Base-by-base conservation (phyloP, 805 yeast species). In the Debaryomyces prosopidis region DNA sequence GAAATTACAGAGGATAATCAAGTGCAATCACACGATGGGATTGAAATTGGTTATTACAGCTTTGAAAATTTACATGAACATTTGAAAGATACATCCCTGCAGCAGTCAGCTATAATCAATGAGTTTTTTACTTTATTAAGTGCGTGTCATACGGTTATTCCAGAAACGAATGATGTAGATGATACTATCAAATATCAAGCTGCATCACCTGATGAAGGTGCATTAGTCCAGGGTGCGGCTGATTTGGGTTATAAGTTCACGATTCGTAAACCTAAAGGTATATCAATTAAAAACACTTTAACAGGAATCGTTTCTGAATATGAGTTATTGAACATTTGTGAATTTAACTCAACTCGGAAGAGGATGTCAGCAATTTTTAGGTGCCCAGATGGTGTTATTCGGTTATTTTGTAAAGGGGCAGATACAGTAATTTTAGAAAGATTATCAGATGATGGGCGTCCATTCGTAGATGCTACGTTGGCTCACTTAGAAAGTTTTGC, bases 161-260 rank as follows among this genome's bases (percentile, higher is more conserved):
- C 99, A 0, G 99, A 94, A 63, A 71, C 79, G 15, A 77, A 76
- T 48, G 82, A 75, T 1, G 72, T 71, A 45, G 60, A 64, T 2
- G 88, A 87, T 0, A 54, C 75, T 2, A 84, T 94, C 51, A 91
- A 89, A 63, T 94, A 95, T 63, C 99, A 94, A 68, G 99, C 99
- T 1, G 97, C 99, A 0, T 91, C 98, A 0, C 99, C 99, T 0
- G 99, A 94, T 70, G 99, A 95, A 72, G 99, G 99, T 42, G 99
- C 99, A 0, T 75, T 94, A 49, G 99, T 94, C 2, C 90, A 91
- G 57, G 99, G 99, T 47, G 98, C 96, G 14, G 94, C 97, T 0
- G 75, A 74, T 58, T 70, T 92, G 39, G 98, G 97, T 0, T 94
- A 86, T 62, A 82, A 78, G 50, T 95, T 94, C 62, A 78, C 80